Evolutionary conservation across 306 rosid genomes (phyloP).

Genomic region (Vicia villosa): DNA sequence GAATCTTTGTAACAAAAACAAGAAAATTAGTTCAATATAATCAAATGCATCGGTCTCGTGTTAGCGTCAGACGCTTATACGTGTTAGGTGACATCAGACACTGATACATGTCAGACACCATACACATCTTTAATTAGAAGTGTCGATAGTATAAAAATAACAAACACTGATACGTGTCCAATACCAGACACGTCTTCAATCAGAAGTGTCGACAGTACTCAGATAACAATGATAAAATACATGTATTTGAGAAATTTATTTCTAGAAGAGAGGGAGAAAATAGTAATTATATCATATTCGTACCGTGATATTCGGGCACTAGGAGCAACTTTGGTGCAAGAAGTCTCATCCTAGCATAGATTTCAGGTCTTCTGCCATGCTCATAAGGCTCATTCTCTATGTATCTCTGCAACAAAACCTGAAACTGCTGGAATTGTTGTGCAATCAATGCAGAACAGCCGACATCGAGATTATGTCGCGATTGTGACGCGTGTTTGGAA

Average conservation of each 20-base stretch:
- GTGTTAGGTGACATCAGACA: no score
- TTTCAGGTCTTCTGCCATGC: constrained; percentile 87
- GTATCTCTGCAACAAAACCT: constrained; percentile 76
- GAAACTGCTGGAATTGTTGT: constrained; percentile 86
- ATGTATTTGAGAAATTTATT: background rate
- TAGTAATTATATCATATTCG: background rate
- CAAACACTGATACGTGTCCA: no score
- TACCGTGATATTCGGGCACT: constrained; percentile 91
- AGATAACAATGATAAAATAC: background rate
- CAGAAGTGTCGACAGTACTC: no score
- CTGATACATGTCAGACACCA: no score
- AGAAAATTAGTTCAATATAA: background rate
- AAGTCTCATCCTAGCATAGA: constrained; percentile 90
- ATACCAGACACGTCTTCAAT: no score
- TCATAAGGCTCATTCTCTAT: constrained; percentile 88
- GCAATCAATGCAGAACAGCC: constrained; percentile 66
- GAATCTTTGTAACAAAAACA: constrained; percentile 45
- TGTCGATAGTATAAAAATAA: no score
- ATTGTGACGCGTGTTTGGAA: constrained; percentile 46
- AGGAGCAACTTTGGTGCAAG: constrained; percentile 90
- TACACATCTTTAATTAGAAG: no score
- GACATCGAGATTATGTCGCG: constrained; percentile 40
- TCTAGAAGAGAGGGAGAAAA: background rate
- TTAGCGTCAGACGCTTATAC: no score
- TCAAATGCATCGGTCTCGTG: no score